Base-by-base conservation (phyloP, 1,284 basidiomycete species). In the Papiliotrema nemorosa region DNA sequence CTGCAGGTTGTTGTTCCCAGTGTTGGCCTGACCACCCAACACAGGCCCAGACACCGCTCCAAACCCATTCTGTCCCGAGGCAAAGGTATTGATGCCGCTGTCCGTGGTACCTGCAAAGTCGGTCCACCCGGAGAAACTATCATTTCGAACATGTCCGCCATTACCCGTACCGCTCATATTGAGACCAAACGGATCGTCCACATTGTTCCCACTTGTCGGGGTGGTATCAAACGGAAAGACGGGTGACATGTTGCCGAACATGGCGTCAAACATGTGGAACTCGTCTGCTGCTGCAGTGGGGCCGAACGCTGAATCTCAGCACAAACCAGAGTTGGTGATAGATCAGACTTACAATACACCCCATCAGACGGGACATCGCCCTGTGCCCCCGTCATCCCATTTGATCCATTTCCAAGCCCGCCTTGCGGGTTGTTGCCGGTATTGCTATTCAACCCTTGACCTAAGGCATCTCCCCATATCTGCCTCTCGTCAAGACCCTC, bases 261-360 rank as follows among this genome's bases (percentile, higher is more conserved):
- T 62, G 3, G 64, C 57, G 52, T 71, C 71, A 37, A 73, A 66
- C 69, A 73, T 71, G 37, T 70, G 66, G 48, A 49, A 49, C 31
- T 64, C 62, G 51, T 64, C 60, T 37, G 58, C 48, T 40, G 62
- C 62, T 45, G 62, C 60, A 26, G 60, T 54, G 10, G 58, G 56
- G 0, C 60, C 52, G 33, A 47, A 53, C 5, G 54, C 54, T 56
- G 35, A 5, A 29, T 33, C 4, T 43, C 25, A 43, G 41, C 41
- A 20, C 7, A n/a, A 22, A 22, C 38, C 5, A 13, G 6, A 24
- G 35, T 4, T 5, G 35, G n/a, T 5, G n/a, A 5, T 4, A 16
- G 35, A 16, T 16, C 5, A 16, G 6, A n/a, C 4, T 16, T 36
- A 20, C 35, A n/a, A 16, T 16, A 40, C 20, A 22, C 16, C 38